A percentile compares a stretch with the other conserved stretches of the same genome.
These are phyloP conservation scores for Talaromyces sp. DNA, from an alignment of 2,329 filamentous ascomycete genomes.

Conservation along the genomic window DNA sequence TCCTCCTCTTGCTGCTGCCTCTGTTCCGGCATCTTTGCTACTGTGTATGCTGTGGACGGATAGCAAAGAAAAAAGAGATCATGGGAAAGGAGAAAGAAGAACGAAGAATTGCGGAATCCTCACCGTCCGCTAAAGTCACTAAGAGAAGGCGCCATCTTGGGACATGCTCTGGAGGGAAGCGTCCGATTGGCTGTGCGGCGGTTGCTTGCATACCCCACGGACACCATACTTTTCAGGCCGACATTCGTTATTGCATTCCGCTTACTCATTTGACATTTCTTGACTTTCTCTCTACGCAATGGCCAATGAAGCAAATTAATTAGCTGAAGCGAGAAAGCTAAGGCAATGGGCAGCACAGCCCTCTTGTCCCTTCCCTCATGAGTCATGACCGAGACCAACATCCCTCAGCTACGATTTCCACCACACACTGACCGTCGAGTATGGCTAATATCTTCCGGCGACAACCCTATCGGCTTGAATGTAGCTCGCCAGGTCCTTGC, in stretches of 20 bases:
- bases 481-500: slow-evolving; percentile 75
- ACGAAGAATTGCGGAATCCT: slow-evolving; percentile 6
- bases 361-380: slow-evolving; percentile 20
- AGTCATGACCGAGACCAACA: slow-evolving; percentile 38
- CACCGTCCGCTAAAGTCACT: slow-evolving; percentile 1
- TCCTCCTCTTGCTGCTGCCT: slow-evolving; percentile 34
- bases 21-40: slow-evolving; percentile 39
- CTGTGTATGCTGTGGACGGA: slow-evolving; percentile 11
- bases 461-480: slow-evolving; percentile 79
- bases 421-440: slow-evolving; percentile 68
- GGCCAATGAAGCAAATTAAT: neutral
- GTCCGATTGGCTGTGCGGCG: slow-evolving; percentile 4
- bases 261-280: neutral
- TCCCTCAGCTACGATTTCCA: slow-evolving; percentile 51
- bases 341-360: slow-evolving; percentile 20
- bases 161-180: neutral
- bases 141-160: slow-evolving; percentile 2
- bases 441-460: slow-evolving; percentile 86
- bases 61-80: slow-evolving; percentile 14
- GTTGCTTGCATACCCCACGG: slow-evolving; percentile 11
- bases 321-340: neutral
- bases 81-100: slow-evolving; percentile 7
- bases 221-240: slow-evolving; percentile 5
- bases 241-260: neutral
- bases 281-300: neutral